Base-by-base conservation (phyloP, 176 grass and related monocot species). In the Phoenix roebelenii region DNA sequence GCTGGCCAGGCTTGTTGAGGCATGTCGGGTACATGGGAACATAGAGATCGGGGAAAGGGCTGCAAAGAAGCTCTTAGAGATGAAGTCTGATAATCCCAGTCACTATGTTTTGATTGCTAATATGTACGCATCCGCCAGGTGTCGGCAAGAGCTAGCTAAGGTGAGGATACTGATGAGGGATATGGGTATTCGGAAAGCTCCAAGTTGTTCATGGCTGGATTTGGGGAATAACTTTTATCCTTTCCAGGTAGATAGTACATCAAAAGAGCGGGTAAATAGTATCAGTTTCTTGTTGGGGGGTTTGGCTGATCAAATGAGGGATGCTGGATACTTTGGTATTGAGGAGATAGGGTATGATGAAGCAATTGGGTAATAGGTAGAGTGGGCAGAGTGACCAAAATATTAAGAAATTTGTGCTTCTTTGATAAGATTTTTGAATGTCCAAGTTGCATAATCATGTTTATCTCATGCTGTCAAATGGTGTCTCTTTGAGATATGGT, bases 91-190 rank as follows among this genome's bases (percentile, higher is more conserved):
- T 17, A 88, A 88, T 74, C 53, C 80, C 20, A 80, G 85, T 6
- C 80, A 88, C 64, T 88, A 88, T 71, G 68, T 88, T 65, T 67
- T 88, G 64, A 73, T 88, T 75, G 85, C 85, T 52, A 88, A 88
- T 64, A 76, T 83, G 80, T 80, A 88, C 66, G 85, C 85, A 54
- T 63, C 85, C 58, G 76, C 76, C 35, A 72, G 76, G 39, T 88
- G 80, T 66, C 83, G 80, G 85, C 73, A 83, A 50, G 80, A 88
- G 32, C 72, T 88, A 61, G 85, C 80, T 49, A 79, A 49, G 59
- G 68, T 88, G 10, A 88, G 85, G 61, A 83, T 65, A 60, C 22
- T 77, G 16, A 88, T 88, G 80, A 74, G 85, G 23, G 63, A 88
- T 24, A 56, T 70, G 52, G 76, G 85, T 72, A 72, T 83, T 16